phyloP scores from a whole-genome alignment of 2,329 filamentous ascomycete genomes.

The Microcera coccophila region DNA sequence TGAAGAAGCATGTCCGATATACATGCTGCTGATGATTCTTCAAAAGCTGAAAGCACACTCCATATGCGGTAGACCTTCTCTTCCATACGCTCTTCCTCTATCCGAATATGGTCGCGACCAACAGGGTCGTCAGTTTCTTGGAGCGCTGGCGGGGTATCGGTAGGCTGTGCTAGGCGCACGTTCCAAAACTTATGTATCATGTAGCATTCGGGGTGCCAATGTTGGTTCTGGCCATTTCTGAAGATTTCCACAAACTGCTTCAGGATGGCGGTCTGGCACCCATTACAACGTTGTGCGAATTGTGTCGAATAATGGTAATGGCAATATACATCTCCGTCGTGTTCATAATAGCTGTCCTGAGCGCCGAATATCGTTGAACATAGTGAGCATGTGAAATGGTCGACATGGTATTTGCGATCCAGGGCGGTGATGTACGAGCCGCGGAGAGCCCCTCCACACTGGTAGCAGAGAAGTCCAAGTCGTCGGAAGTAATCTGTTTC shows the following conservation, averaged over 20 bases:
- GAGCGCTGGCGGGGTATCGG: slow-evolving; percentile 45
- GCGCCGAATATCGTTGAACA: slow-evolving; percentile 98
- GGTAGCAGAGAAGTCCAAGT: slow-evolving; percentile 83
- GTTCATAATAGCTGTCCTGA: slow-evolving; percentile 98
- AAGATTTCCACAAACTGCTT: slow-evolving; percentile 99
- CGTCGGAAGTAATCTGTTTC: slow-evolving; percentile 97
- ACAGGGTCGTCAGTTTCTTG: slow-evolving; percentile 48
- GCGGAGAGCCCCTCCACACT: slow-evolving; percentile 86
- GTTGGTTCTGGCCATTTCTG: slow-evolving; percentile 94
- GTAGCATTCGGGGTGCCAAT: slow-evolving; percentile 99
- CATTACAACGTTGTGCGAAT: slow-evolving; percentile 93
- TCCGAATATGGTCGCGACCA: slow-evolving; percentile 70
- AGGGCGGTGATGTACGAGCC: slow-evolving; percentile 98
- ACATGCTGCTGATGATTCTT: slow-evolving; percentile 95
- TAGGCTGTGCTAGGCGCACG: slow-evolving; percentile 70
- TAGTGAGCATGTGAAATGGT: slow-evolving; percentile 97
- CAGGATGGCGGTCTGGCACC: slow-evolving; percentile 92
- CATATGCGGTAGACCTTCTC: slow-evolving; percentile 97
- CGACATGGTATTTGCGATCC: slow-evolving; percentile 97
- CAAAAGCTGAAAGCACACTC: slow-evolving; percentile 95
- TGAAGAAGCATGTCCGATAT: slow-evolving; percentile 99
- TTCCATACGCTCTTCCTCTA: slow-evolving; percentile 90
- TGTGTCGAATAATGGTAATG: slow-evolving; percentile 98
- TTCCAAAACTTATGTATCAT: slow-evolving; percentile 99
- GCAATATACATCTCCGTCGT: slow-evolving; percentile 93